phyloP scores from a whole-genome alignment of 1,284 basidiomycete species.

The Apiotrichum gamsii region DNA sequence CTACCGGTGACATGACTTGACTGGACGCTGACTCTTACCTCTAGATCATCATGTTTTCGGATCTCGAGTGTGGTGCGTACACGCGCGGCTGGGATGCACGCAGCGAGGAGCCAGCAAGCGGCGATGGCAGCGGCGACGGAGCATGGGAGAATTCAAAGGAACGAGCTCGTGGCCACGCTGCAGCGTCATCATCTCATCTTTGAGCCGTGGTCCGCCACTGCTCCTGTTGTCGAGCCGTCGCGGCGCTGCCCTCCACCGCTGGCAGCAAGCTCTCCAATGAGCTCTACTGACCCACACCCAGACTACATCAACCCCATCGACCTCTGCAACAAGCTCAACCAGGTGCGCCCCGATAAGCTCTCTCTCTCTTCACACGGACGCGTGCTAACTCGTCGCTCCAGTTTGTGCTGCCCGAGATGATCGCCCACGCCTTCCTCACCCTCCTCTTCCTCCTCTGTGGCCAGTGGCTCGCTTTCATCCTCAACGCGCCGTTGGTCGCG shows the following conservation, averaged over 20 bases:
- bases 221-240: too few species aligned
- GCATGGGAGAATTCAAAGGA: too few species aligned
- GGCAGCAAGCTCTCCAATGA: too few species aligned
- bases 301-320: constrained; percentile 99
- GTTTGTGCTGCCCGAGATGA: constrained; percentile 97
- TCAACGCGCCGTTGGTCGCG: constrained; percentile 83
- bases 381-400: constrained; percentile 44
- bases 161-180: too few species aligned
- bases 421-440: constrained; percentile 85
- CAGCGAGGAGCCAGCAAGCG: too few species aligned
- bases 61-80: constrained; percentile 71
- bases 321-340: constrained; percentile 98
- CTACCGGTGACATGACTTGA: too few species aligned
- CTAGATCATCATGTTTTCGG: constrained; percentile 99
- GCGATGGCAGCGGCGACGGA: too few species aligned
- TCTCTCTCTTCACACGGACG: too few species aligned
- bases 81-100: background rate
- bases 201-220: too few species aligned
- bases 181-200: too few species aligned
- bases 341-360: constrained; percentile 54
- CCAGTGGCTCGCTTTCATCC: constrained; percentile 89
- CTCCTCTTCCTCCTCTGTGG: constrained; percentile 83
- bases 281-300: constrained; percentile 15
- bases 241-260: too few species aligned
- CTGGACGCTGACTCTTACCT: constrained; percentile 2